phyloP scores from a whole-genome alignment of 2,329 filamentous ascomycete genomes.

The Xylaria sp. region DNA sequence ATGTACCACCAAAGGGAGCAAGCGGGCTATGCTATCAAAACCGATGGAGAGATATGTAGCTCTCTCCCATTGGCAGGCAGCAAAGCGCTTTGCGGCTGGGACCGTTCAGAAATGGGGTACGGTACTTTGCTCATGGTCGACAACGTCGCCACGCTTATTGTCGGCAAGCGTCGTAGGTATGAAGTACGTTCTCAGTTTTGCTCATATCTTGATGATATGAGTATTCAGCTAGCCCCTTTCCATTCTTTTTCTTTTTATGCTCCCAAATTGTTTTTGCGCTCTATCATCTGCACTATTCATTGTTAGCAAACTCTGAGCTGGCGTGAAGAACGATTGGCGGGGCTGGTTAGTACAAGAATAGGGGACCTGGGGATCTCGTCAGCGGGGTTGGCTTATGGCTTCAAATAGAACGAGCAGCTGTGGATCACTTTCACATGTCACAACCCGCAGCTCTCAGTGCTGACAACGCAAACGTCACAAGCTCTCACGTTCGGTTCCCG shows the following conservation, averaged over 20 bases:
- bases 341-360: not conserved
- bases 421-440: constrained; percentile 44
- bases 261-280: not conserved
- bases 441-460: not conserved
- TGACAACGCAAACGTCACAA: constrained; percentile 39
- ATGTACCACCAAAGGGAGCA: not conserved
- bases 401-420: constrained; percentile 4
- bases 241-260: not conserved
- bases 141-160: constrained; percentile 13
- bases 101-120: not conserved
- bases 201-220: not conserved
- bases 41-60: not conserved
- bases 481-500: constrained; percentile 23
- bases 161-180: constrained; percentile 6
- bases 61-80: constrained; percentile 1
- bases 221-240: not conserved
- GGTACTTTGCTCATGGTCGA: not conserved
- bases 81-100: not conserved
- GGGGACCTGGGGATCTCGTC: not conserved
- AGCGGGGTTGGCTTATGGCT: constrained; percentile 16
- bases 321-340: not conserved
- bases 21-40: not conserved
- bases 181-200: not conserved
- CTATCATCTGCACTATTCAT: not conserved
- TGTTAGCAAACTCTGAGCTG: not conserved